A percentile compares a stretch with the other conserved stretches of the same genome.
These are phyloP conservation scores for Fusarium nurragi DNA, from an alignment of 2,329 filamentous ascomycete genomes.

Conservation along the genomic window DNA sequence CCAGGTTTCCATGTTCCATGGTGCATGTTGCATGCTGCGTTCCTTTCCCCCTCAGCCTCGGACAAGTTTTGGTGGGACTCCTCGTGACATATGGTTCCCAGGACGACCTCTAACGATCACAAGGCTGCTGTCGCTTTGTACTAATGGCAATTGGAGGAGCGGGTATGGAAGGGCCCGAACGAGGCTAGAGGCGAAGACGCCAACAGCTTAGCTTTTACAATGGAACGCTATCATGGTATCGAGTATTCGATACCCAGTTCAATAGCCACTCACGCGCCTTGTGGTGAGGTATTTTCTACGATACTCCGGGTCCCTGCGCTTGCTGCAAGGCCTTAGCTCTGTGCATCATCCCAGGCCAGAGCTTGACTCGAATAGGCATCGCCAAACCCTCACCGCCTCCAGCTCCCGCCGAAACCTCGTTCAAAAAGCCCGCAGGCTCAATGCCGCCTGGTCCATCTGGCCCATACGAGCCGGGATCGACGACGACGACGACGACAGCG, in stretches of 20 bases:
- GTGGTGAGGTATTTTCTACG: conserved; percentile 29
- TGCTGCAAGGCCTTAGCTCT: conserved; percentile 37
- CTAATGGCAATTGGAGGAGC: conserved; percentile 30
- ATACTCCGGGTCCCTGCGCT: conserved; percentile 24
- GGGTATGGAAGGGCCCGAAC: conserved; percentile 29
- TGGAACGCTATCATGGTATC: not conserved
- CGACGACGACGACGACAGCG: conserved; percentile 26
- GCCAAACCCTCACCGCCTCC: conserved; percentile 44
- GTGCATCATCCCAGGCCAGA: conserved; percentile 38
- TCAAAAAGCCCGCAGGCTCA: conserved; percentile 41
- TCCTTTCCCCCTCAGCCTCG: not conserved
- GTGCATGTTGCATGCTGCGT: not conserved
- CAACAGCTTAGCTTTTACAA: not conserved
- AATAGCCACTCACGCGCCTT: not conserved
- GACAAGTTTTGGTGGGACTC: conserved; percentile 15
- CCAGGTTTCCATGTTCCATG: conserved; percentile 10
- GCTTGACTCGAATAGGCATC: conserved; percentile 41
- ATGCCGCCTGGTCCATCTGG: conserved; percentile 22
- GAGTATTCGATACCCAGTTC: conserved; percentile 12
- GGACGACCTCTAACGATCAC: conserved; percentile 19
- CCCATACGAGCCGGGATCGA: conserved; percentile 27
- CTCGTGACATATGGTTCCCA: conserved; percentile 6
- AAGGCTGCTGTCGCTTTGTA: conserved; percentile 1
- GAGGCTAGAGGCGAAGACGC: conserved; percentile 3
- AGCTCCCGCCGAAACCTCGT: conserved; percentile 21